Base-by-base conservation (phyloP, 768 basidiomycete species). In the Lactarius evosmus region DNA sequence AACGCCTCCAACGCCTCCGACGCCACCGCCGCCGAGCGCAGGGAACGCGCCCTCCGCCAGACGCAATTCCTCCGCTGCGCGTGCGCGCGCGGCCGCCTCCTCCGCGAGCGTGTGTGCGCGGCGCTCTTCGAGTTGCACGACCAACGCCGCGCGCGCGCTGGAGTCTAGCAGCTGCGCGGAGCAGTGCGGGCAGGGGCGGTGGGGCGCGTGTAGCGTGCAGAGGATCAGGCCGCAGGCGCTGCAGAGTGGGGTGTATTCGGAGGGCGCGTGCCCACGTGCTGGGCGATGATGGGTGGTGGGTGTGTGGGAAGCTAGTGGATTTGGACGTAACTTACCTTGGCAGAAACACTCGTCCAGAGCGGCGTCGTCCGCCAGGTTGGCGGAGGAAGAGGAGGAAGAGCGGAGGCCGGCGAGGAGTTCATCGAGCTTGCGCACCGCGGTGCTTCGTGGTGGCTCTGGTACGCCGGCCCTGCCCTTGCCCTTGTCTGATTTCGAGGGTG, bases 241-340 rank as follows among this genome's bases (percentile, higher is more conserved):
- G 61, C 67, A 68, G 34, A 68, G 27, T n/a, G 67, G 67, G 0
- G 61, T 68, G 62, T 67, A 60, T 33, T 62, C 58, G 2, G 65
- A 67, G 34, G 57, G 34, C 3, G 50, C 40, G 61, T 68, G 67
- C 8, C 8, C 40, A 41, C 65, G 66, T 4, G 67, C 67, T 68
- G 51, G 33, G 25, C 19, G 17, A n/a, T 25, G 41, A 41, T 29
- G 33, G 22, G 32, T 22, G n/a, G 22, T 6, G 14, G 6, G 17
- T 17, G 56, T 14, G 16, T 3, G 32, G 17, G 27, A 29, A 27
- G 32, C 8, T 11, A 12, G 25, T 7, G 41, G 0, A 33, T 27
- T 0, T 16, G 12, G 16, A 38, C 61, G 51, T 50, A 68, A 66
- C 67, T n/a, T 68, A 68, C 67, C 67, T n/a, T 68, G 61, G 59